These are phyloP conservation scores for Diaporthe velutina DNA, from an alignment of 2,329 filamentous ascomycete species.

Conservation along the genomic window DNA sequence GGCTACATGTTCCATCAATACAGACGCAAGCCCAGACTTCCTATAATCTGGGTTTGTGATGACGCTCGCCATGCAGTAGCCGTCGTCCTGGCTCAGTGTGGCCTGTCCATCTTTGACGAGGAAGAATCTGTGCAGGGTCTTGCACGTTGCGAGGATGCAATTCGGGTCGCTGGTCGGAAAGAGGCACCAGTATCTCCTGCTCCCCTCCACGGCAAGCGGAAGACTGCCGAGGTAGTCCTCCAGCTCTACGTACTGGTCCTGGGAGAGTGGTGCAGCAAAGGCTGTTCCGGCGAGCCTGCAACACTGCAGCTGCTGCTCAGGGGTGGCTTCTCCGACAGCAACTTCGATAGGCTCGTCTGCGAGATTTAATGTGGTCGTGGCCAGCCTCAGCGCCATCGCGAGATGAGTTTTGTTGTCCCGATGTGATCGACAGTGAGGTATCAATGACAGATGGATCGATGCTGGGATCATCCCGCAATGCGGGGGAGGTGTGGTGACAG, in stretches of 20 bases:
- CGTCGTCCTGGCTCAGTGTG: neutral
- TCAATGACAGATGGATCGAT: neutral
- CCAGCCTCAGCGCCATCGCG: neutral
- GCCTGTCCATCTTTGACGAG: neutral
- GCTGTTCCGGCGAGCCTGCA: constrained; percentile 18
- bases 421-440: neutral
- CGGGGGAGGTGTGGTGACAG: neutral
- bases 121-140: constrained; percentile 17
- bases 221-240: constrained; percentile 6
- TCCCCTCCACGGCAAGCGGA: neutral
- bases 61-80: constrained; percentile 25
- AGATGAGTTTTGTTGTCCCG: neutral
- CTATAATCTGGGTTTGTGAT: constrained; percentile 12
- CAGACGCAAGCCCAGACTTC: constrained; percentile 7
- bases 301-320: constrained; percentile 2
- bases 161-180: neutral
- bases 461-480: constrained; percentile 18
- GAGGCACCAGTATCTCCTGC: constrained; percentile 15
- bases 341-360: neutral
- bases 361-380: neutral
- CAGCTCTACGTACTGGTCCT: constrained; percentile 18
- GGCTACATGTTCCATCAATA: neutral
- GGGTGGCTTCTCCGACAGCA: neutral
- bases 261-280: constrained; percentile 12
- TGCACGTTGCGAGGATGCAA: constrained; percentile 25